Percentiles rank a stretch among this genome's conserved stretches.
These are phyloP conservation scores for Lenzites betulinus DNA, from an alignment of 768 basidiomycete genomes.

Conservation along the genomic window DNA sequence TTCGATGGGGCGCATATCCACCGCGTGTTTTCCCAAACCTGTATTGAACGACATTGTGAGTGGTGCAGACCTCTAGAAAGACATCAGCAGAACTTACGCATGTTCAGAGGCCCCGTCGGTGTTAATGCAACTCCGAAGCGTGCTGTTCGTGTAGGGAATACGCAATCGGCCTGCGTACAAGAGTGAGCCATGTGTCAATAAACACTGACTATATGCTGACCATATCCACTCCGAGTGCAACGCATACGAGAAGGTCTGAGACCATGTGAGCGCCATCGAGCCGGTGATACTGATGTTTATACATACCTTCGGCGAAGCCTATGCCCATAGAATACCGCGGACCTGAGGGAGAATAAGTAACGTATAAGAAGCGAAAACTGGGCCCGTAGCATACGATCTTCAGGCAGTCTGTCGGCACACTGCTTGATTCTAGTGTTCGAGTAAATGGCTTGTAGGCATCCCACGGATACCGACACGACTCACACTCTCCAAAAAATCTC, in stretches of 20 bases:
- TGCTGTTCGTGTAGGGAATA: constrained; percentile 91
- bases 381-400: constrained; percentile 58
- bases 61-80: neutral
- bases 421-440: constrained; percentile 63
- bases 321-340: constrained; percentile 93
- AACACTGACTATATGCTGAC: constrained; percentile 39
- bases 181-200: neutral
- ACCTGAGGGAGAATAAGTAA: constrained; percentile 43
- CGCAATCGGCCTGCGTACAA: constrained; percentile 75
- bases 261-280: neutral
- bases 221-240: constrained; percentile 93
- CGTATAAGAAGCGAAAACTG: neutral
- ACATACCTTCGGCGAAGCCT: constrained; percentile 84
- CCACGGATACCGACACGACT: constrained; percentile 22
- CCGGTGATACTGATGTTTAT: neutral
- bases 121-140: constrained; percentile 91
- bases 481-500: constrained; percentile 88
- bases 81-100: constrained; percentile 47
- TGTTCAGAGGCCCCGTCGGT: constrained; percentile 77
- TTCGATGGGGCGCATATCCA: constrained; percentile 75
- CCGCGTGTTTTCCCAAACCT: constrained; percentile 72
- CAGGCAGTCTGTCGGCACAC: constrained; percentile 76
- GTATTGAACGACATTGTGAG: neutral
- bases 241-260: constrained; percentile 83
- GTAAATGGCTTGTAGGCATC: too few species aligned